Conservation (phyloP, 495 filamentous ascomycete genomes). For the Penicillium macrosclerotiorum region DNA sequence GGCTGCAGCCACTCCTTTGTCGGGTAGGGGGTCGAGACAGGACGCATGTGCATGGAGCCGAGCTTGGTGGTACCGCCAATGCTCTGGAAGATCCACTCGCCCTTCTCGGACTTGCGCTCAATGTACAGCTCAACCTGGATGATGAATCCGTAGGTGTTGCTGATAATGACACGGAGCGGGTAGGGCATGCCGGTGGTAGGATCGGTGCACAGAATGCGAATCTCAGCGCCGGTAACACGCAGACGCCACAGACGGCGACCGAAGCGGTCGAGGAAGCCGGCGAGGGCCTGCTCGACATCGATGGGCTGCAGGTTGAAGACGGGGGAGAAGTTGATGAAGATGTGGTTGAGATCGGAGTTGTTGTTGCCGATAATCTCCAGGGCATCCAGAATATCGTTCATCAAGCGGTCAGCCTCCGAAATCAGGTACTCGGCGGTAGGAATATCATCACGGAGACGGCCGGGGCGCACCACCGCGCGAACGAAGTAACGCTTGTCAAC, state of each 20-base stretch:
- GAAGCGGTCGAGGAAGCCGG: constrained; percentile 93
- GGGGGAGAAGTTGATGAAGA: constrained; percentile 98
- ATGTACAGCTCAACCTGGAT: constrained; percentile 97
- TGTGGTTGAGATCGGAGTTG: constrained; percentile 98
- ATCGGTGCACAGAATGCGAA: constrained; percentile 96
- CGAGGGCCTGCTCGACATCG: constrained; percentile 92
- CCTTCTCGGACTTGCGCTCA: constrained; percentile 96
- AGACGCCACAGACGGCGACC: constrained; percentile 94
- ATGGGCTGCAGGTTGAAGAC: constrained; percentile 88
- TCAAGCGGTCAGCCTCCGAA: constrained; percentile 91
- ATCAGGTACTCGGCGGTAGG: constrained; percentile 97
- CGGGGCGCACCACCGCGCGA: constrained; percentile 87
- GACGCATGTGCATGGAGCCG: constrained; percentile 89
- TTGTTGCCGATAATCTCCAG: constrained; percentile 98
- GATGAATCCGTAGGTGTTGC: constrained; percentile 98
- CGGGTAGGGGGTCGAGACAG: constrained; percentile 88
- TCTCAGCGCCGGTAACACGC: constrained; percentile 95
- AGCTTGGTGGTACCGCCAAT: constrained; percentile 94
- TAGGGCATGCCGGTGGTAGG: constrained; percentile 79
- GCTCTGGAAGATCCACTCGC: constrained; percentile 96
- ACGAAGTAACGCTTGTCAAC: constrained; percentile 91
- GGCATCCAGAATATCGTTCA: constrained; percentile 97
- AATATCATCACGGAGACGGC: constrained; percentile 92
- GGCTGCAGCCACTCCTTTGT: constrained; percentile 99
- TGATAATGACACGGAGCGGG: constrained; percentile 93